Base-by-base conservation (phyloP, 495 filamentous ascomycete species). In the Xylaria telfairii region DNA sequence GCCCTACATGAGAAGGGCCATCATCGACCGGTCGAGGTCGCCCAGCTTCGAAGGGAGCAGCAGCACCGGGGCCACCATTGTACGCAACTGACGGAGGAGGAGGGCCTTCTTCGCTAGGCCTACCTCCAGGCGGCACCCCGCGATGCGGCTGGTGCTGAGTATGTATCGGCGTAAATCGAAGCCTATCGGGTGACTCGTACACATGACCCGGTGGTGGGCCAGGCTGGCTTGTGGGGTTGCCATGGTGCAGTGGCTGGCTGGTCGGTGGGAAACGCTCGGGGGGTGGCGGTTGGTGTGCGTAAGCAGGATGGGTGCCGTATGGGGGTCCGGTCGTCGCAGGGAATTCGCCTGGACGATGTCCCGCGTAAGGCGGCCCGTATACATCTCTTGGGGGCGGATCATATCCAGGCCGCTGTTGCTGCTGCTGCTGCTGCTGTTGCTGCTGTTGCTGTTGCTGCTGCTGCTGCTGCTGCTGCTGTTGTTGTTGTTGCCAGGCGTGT, bases 11-110 rank as follows among this genome's bases (percentile, higher is more conserved):
- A 32, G 83, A 68, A 49, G 90, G 85, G 47, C 90, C 87, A 65
- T 91, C 92, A 28, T 92, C 89, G 60, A 89, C 67, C 24, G 74
- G 78, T 66, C 87, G 82, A 65, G 83, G 81, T 32, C 83, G 78
- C 6, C 79, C 72, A 0, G 77, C 74, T 41, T 83, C 84, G 42
- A 79, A 85, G 39, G n/a, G n/a, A n/a, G 78, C 67, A 5, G 76
- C 75, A 30, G 77, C 71, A 37, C 78, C 80, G 8, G 78, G 74
- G 15, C 74, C 72, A 39, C 82, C 73, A 56, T 65, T 78, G 56
- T 84, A 84, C 21, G 81, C 82, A 41, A 84, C 81, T 8, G 82
- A 84, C 0, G 81, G 83, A 8, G 82, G 81, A 28, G 84, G 84
- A 0, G 81, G 77, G 0, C 69, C 76, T 26, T 81, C 74, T 13